Base-by-base conservation (phyloP, 1,139 yeast species). In the Candida sanyaensis region DNA sequence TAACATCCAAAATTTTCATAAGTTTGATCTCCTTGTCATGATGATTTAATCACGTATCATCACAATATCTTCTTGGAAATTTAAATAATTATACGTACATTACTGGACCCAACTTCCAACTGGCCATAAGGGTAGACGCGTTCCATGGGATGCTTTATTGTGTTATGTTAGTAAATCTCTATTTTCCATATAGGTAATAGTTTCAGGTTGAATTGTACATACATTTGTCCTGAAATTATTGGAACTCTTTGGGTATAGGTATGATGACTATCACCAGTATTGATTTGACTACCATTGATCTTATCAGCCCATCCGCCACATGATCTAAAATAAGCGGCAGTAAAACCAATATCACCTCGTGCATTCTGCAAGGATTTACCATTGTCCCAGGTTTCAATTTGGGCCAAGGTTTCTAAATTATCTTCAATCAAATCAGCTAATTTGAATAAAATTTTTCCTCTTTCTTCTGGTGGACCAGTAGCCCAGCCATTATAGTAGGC, bases 101-200 rank as follows among this genome's bases (percentile, higher is more conserved):
- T 48, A 92, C 93, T 46, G 96, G 96, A 51, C 88, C 93, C 53
- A 88, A 74, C 72, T 88, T 88, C 96, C 96, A 88, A 13, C 91
- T 71, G 73, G 86, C 83, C 90, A 88, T 86, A 65, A 87, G 74
- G 56, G 88, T 70, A 56, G 96, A 96, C 83, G 87, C 88, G 69
- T 88, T 88, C 96, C 96, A 88, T 58, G 96, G 95, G 58, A 88
- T 85, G 6, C n/a, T n/a, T n/a, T n/a, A n/a, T n/a, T n/a, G n/a
- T n/a, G n/a, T n/a, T n/a, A n/a, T n/a, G n/a, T n/a, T n/a, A n/a
- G n/a, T n/a, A n/a, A n/a, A n/a, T n/a, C n/a, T n/a, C n/a, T n/a
- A n/a, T n/a, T n/a, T n/a, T n/a, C n/a, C n/a, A n/a, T n/a, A n/a
- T n/a, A n/a, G n/a, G n/a, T n/a, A n/a, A n/a, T n/a, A n/a, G n/a